These are phyloP conservation scores for Piedraia hortae DNA, from an alignment of 2,329 filamentous ascomycete species.

Conservation along the genomic window DNA sequence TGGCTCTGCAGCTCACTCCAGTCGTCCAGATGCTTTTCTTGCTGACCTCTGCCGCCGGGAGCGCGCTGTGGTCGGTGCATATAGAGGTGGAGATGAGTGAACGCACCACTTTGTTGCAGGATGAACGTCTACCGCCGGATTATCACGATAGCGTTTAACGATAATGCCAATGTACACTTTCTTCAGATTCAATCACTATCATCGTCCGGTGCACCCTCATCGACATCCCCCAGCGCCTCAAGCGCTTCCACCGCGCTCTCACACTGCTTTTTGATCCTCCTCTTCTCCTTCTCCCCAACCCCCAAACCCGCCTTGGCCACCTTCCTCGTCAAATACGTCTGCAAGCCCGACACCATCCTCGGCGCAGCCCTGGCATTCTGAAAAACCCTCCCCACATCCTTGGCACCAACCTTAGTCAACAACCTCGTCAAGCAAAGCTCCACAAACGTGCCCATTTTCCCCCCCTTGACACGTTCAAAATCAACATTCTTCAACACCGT, in stretches of 20 bases:
- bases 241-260: slow-evolving; percentile 6
- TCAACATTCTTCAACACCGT: slow-evolving; percentile 40
- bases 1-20: slow-evolving; percentile 67
- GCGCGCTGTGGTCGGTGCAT: slow-evolving; percentile 61
- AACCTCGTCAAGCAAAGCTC: slow-evolving; percentile 55
- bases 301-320: slow-evolving; percentile 35
- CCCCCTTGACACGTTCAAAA: slow-evolving; percentile 48
- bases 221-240: neutral
- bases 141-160: slow-evolving; percentile 11
- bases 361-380: slow-evolving; percentile 33
- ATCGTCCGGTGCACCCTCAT: slow-evolving; percentile 1
- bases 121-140: slow-evolving; percentile 6
- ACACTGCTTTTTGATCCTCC: slow-evolving; percentile 21
- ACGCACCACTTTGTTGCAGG: slow-evolving; percentile 2
- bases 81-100: slow-evolving; percentile 33
- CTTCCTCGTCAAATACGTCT: slow-evolving; percentile 54
- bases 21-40: slow-evolving; percentile 84
- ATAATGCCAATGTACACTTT: slow-evolving; percentile 20
- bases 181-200: slow-evolving; percentile 13
- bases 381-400: slow-evolving; percentile 35
- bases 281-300: slow-evolving; percentile 23
- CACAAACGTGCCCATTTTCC: slow-evolving; percentile 39
- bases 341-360: slow-evolving; percentile 43
- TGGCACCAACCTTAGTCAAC: slow-evolving; percentile 29
- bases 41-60: slow-evolving; percentile 59